Conservation (phyloP, 176 grass and related monocot species). For the Triticum dicoccoides region DNA sequence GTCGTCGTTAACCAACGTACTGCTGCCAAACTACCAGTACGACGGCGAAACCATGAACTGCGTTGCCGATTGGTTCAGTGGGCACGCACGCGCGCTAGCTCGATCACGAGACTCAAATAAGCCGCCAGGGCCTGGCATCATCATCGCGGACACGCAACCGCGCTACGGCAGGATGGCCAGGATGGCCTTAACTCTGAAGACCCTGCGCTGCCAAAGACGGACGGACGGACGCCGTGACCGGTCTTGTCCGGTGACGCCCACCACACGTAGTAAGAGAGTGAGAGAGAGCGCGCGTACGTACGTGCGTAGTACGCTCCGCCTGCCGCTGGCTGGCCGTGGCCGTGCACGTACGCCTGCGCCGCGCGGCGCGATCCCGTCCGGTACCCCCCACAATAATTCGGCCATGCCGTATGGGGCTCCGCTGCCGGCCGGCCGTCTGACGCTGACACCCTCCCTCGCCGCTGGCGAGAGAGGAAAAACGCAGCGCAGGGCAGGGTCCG, state of each 20-base stretch:
- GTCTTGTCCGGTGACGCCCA: conserved; percentile 33
- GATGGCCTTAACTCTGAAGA: background rate
- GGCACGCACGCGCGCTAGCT: no score
- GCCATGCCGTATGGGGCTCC: background rate
- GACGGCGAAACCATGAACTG: no score
- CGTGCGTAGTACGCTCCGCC: background rate
- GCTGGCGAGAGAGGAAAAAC: background rate
- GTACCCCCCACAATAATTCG: background rate
- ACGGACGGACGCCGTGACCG: background rate
- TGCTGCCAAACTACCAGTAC: no score
- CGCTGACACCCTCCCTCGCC: background rate
- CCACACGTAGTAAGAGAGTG: background rate
- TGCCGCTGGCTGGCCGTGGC: no score
- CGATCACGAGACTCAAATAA: no score
- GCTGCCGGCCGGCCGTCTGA: background rate
- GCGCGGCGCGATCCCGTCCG: background rate
- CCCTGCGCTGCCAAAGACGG: background rate
- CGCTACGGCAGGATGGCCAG: background rate
- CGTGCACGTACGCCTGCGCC: conserved; percentile 9
- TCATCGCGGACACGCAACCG: background rate
- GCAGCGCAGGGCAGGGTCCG: background rate
- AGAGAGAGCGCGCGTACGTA: background rate
- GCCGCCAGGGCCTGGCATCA: no score
- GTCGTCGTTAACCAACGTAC: no score
- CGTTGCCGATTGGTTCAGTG: no score